These are phyloP conservation scores for Blastobotrys illinoisensis DNA, from an alignment of 1,139 yeast genomes.

Conservation along the genomic window DNA sequence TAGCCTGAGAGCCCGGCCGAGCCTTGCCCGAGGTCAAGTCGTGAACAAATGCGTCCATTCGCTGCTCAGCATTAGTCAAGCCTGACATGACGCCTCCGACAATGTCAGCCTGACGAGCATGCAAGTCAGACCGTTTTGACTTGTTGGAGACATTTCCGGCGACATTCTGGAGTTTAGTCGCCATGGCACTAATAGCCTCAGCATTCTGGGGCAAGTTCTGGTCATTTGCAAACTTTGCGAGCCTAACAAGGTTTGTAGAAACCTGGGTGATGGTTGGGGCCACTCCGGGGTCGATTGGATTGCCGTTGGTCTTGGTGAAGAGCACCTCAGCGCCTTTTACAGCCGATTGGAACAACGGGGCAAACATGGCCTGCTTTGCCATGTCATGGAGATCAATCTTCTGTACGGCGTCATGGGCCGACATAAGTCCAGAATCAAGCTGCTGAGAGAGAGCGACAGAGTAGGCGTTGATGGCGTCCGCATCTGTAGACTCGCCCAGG, in stretches of 20 bases:
- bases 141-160: not conserved
- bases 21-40: slow-evolving; percentile 21
- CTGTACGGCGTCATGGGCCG: not conserved
- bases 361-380: not conserved
- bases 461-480: not conserved
- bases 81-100: not conserved
- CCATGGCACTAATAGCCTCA: not conserved
- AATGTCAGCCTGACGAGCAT: not conserved
- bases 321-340: slow-evolving; percentile 31
- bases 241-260: not conserved
- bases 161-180: not conserved
- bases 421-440: not conserved
- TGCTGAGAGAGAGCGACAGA: not conserved
- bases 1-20: slow-evolving; percentile 25
- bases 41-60: slow-evolving; percentile 23
- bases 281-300: not conserved
- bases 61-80: slow-evolving; percentile 22
- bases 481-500: not conserved
- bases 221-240: not conserved
- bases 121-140: not conserved
- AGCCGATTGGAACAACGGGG: slow-evolving; percentile 22
- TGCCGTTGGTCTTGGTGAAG: not conserved
- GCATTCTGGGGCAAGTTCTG: not conserved
- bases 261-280: not conserved
- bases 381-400: not conserved